Evolutionary conservation across 1,284 basidiomycete genomes (phyloP).

Genomic region (Heliocybe sulcata): DNA sequence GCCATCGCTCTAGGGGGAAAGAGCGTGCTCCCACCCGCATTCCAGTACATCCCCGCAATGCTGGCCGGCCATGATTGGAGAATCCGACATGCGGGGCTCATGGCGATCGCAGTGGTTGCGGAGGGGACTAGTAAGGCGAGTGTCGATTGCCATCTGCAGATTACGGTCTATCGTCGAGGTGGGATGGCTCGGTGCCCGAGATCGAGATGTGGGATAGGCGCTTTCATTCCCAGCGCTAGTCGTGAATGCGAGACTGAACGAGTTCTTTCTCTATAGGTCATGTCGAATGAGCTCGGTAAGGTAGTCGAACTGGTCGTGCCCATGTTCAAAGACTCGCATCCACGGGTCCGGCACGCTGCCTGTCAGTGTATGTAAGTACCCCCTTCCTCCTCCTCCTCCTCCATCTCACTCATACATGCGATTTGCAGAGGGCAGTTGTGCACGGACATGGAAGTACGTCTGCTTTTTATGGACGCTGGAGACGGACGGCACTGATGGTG

Average conservation of each 20-base stretch:
- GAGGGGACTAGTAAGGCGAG: slow-evolving; percentile 65
- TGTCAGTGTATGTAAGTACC: slow-evolving; percentile 85
- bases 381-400: slow-evolving; percentile 12
- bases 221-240: too few species aligned
- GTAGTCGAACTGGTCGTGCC: slow-evolving; percentile 71
- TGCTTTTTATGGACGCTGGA: not conserved
- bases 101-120: slow-evolving; percentile 73
- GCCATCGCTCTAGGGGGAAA: slow-evolving; percentile 71
- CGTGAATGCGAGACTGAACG: too few species aligned
- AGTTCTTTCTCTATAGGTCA: too few species aligned
- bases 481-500: not conserved
- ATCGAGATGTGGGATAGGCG: too few species aligned
- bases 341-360: slow-evolving; percentile 77
- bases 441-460: slow-evolving; percentile 70
- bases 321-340: slow-evolving; percentile 71
- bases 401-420: not conserved
- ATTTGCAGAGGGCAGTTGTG: slow-evolving; percentile 67
- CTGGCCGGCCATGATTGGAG: slow-evolving; percentile 76
- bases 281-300: slow-evolving; percentile 71
- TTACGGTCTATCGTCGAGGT: not conserved
- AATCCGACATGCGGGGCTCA: slow-evolving; percentile 71
- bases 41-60: slow-evolving; percentile 75
- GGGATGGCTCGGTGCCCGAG: too few species aligned
- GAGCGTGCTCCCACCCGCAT: slow-evolving; percentile 65
- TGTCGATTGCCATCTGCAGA: not conserved